Evolutionary conservation across 2,329 filamentous ascomycete species (phyloP).

Genomic region (Colletotrichum liriopes): DNA sequence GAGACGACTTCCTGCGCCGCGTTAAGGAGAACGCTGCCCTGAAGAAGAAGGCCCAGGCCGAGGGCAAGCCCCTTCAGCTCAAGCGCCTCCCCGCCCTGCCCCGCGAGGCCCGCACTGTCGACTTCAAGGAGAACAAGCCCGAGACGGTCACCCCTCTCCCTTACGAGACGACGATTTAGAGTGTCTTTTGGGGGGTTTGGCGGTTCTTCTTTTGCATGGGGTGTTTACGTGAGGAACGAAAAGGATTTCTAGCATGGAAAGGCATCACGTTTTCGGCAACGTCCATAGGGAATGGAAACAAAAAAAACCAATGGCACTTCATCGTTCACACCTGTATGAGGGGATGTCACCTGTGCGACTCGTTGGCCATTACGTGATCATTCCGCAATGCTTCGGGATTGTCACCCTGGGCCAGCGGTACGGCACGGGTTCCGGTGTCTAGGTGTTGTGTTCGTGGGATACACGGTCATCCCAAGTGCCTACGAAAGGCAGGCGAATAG

Average conservation of each 20-base stretch:
- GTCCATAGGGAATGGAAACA: conserved; percentile 45
- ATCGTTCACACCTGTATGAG: conserved; percentile 26
- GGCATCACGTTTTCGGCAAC: conserved; percentile 45
- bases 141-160: conserved; percentile 93
- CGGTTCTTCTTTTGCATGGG: conserved; percentile 45
- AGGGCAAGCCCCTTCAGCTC: conserved; percentile 89
- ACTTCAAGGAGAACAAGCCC: conserved; percentile 84
- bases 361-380: conserved; percentile 15
- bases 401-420: conserved; percentile 8
- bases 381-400: conserved; percentile 14
- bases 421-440: conserved; percentile 29
- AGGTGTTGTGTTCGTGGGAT: conserved; percentile 32
- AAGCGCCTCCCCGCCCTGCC: conserved; percentile 91
- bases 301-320: conserved; percentile 43
- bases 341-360: conserved; percentile 30
- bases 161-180: conserved; percentile 99
- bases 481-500: conserved; percentile 32
- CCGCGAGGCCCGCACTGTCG: conserved; percentile 85
- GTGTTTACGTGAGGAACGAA: conserved; percentile 46
- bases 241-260: conserved; percentile 45
- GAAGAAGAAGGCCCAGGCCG: conserved; percentile 93
- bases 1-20: conserved; percentile 95
- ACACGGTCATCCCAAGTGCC: conserved; percentile 20
- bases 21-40: conserved; percentile 96
- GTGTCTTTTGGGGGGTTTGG: conserved; percentile 42